These are phyloP conservation scores for Lactarius vividus DNA, from an alignment of 768 basidiomycete genomes.

Conservation along the genomic window DNA sequence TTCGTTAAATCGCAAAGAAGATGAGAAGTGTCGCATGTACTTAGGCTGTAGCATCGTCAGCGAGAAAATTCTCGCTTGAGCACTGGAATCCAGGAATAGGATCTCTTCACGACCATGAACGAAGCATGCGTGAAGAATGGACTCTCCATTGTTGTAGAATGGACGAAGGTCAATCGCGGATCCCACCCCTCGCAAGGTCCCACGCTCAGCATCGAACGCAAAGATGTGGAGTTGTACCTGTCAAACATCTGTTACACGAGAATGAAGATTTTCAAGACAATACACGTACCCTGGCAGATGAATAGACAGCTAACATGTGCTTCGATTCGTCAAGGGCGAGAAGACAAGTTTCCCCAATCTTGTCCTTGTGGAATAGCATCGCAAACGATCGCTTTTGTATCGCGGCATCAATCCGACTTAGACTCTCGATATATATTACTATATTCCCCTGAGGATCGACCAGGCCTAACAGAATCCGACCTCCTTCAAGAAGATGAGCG, in stretches of 20 bases:
- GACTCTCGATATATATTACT: slow-evolving; percentile 7
- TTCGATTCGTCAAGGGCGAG: too few relatives aligned
- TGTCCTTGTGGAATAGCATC: too few relatives aligned
- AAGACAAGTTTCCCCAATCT: too few relatives aligned
- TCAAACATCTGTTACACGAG: neutral
- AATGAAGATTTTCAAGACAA: neutral
- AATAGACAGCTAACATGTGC: too few relatives aligned
- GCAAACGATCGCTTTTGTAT: neutral
- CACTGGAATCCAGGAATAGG: slow-evolving; percentile 44
- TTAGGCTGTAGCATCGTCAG: slow-evolving; percentile 51
- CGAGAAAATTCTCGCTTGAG: slow-evolving; percentile 49
- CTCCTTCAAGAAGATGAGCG: slow-evolving; percentile 2
- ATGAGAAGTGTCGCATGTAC: slow-evolving; percentile 32
- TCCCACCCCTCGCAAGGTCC: slow-evolving; percentile 42
- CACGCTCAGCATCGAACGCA: slow-evolving; percentile 43
- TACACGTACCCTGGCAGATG: neutral
- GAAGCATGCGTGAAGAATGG: slow-evolving; percentile 42
- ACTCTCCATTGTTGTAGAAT: slow-evolving; percentile 40
- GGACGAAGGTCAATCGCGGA: slow-evolving; percentile 36
- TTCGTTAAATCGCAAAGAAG: neutral
- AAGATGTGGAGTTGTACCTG: slow-evolving; percentile 25
- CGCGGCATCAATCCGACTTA: neutral
- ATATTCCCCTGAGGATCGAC: neutral
- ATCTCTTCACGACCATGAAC: slow-evolving; percentile 51
- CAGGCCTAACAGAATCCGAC: neutral